Evolutionary conservation across 208 protist genomes (phyloP).

Genomic region (Leishmania arabica): DNA sequence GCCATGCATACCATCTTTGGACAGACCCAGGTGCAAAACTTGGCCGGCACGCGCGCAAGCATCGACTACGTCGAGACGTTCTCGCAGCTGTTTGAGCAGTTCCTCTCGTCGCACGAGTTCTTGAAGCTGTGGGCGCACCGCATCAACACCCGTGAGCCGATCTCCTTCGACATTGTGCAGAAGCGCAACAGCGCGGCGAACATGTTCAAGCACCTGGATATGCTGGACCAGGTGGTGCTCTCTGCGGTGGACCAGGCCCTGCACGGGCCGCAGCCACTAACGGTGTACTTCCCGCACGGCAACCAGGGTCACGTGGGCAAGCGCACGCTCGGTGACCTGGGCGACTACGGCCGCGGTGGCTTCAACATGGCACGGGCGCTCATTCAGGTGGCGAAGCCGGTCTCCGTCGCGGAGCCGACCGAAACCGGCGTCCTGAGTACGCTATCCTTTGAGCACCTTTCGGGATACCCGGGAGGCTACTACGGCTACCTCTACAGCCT

Average conservation of each 20-base stretch:
- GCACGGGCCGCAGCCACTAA: slow-evolving; percentile 88
- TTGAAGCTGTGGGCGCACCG: slow-evolving; percentile 89
- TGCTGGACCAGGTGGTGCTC: slow-evolving; percentile 88
- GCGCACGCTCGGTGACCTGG: slow-evolving; percentile 74
- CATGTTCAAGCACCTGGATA: slow-evolving; percentile 90
- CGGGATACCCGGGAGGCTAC: slow-evolving; percentile 91
- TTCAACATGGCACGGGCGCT: slow-evolving; percentile 87
- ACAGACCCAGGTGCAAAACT: slow-evolving; percentile 92
- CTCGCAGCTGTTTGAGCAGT: slow-evolving; percentile 95
- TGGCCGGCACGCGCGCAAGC: slow-evolving; percentile 90
- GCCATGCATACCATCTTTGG: slow-evolving; percentile 94
- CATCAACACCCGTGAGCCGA: slow-evolving; percentile 85
- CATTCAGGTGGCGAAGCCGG: slow-evolving; percentile 76
- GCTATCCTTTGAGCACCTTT: slow-evolving; percentile 91
- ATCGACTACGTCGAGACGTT: slow-evolving; percentile 95
- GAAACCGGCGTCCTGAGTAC: slow-evolving; percentile 68
- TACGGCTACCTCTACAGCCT: slow-evolving; percentile 94
- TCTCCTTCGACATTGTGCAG: slow-evolving; percentile 90
- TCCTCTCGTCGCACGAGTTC: slow-evolving; percentile 90
- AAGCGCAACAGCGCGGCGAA: slow-evolving; percentile 80
- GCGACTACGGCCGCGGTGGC: slow-evolving; percentile 71
- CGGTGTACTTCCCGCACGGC: slow-evolving; percentile 85
- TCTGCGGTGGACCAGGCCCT: slow-evolving; percentile 87
- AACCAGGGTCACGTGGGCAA: slow-evolving; percentile 71
- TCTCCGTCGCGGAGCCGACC: slow-evolving; percentile 78